Evolutionary conservation across 331 rosid genomes (phyloP), one percentile per base, ranked within the genome.

Genomic region (Stylosanthes scabra): DNA sequence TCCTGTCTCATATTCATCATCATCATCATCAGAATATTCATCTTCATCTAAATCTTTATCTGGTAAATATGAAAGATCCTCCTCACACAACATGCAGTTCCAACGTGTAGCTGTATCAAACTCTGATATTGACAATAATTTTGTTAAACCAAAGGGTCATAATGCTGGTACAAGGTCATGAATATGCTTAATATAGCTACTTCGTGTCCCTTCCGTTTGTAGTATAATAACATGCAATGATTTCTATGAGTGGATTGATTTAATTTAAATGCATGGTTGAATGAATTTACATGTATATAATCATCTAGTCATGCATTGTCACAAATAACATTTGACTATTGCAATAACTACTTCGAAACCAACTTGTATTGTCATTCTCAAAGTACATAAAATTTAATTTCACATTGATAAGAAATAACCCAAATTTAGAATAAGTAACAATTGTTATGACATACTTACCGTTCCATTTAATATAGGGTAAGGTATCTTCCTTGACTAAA

Each of bases 71-170:
- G 69, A 59, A 49, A 77, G 16, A 34, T 70, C 61, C 15, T 20
- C 15, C 41, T 20, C 27, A 61, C 87, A 83, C 1, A 71, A 12
- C 0, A 0, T 16, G 28, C 86, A 83, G n/a, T 5, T 44, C 66
- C 47, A 67, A 2, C 39, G 13, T 7, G 27, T 5, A 37, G 10
- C 20, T 27, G 15, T 45, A 3, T 66, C 55, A 25, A 39, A 51
- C 8, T 68, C 84, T 79, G 79, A 60, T 61, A 42, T 51, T 34
- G 29, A 27, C 12, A 50, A 13, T 5, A 6, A 8, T 54, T 31
- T 16, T 3, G 10, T 44, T 25, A 3, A 41, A 39, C 37, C 2
- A 11, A 56, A 12, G 58, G 42, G 8, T 59, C 16, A 59, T 1
- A 28, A 1, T 59, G 12, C 52, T 15, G 8, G n/a, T 63, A 15